These are phyloP conservation scores for Diaporthe destruens DNA, from an alignment of 2,329 filamentous ascomycete genomes.

Conservation along the genomic window DNA sequence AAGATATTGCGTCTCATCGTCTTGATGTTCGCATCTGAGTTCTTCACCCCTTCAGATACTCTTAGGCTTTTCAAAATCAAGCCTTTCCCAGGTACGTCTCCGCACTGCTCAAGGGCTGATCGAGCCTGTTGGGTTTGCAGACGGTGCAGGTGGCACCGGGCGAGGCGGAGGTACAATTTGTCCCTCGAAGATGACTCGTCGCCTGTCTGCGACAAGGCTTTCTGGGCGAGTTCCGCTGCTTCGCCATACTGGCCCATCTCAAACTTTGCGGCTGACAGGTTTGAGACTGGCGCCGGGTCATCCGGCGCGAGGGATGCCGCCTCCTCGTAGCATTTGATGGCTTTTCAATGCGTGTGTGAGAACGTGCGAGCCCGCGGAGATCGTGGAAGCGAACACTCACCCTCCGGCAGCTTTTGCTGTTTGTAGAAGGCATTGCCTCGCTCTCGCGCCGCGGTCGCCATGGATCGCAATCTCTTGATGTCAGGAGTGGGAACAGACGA, in stretches of 20 bases:
- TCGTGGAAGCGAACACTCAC: constrained; percentile 33
- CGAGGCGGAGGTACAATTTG: neutral
- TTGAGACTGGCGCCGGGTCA: constrained; percentile 43
- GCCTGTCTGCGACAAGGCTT: constrained; percentile 30
- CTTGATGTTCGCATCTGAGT: neutral
- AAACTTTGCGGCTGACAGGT: constrained; percentile 45
- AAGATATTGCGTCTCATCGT: neutral
- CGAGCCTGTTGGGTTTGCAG: neutral
- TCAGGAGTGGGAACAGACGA: neutral
- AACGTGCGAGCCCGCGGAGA: neutral
- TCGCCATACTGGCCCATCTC: constrained; percentile 44
- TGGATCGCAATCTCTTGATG: neutral
- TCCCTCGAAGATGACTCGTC: neutral
- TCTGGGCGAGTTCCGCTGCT: constrained; percentile 37
- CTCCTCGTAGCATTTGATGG: constrained; percentile 24
- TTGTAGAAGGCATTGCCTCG: constrained; percentile 43
- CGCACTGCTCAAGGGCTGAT: neutral
- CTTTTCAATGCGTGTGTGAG: neutral
- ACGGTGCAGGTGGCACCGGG: neutral
- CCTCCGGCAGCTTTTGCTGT: constrained; percentile 34
- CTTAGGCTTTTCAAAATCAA: neutral
- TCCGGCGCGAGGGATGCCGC: constrained; percentile 40
- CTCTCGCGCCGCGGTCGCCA: constrained; percentile 17
- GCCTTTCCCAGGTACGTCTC: neutral
- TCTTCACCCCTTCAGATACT: neutral